phyloP scores from a whole-genome alignment of 73 alveolate species.

The Effrenium voratum region DNA sequence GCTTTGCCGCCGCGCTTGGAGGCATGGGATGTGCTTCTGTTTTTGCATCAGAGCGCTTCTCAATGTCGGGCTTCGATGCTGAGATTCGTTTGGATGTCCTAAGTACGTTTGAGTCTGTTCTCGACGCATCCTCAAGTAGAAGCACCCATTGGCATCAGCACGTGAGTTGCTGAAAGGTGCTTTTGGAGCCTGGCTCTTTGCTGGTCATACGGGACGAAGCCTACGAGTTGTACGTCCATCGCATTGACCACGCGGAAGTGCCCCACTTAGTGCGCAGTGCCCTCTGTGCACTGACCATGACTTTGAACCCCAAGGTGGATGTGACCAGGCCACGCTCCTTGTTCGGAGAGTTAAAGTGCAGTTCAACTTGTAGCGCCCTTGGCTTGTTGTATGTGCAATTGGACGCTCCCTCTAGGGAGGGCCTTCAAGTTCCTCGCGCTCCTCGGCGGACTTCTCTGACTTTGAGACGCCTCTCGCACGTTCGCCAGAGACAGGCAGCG shows the following conservation, averaged over 20 bases:
- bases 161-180: not conserved
- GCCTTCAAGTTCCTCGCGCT: constrained; percentile 50
- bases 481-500: constrained; percentile 33
- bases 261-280: not conserved
- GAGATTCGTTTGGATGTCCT: too few relatives aligned
- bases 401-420: not conserved
- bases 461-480: constrained; percentile 54
- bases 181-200: constrained; percentile 71
- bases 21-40: too few relatives aligned
- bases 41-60: too few relatives aligned
- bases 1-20: constrained; percentile 49
- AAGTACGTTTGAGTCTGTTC: too few relatives aligned
- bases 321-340: constrained; percentile 41
- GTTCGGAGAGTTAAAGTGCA: too few relatives aligned
- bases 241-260: constrained; percentile 43
- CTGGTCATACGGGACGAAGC: constrained; percentile 65
- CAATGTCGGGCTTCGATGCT: too few relatives aligned
- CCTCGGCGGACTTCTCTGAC: constrained; percentile 89
- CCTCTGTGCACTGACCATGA: not conserved
- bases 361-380: too few relatives aligned
- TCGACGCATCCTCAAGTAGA: too few relatives aligned
- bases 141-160: not conserved
- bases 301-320: not conserved
- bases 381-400: too few relatives aligned
- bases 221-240: constrained; percentile 75